phyloP scores from a whole-genome alignment of 1,284 basidiomycete species.

The Meripilus lineatus region DNA sequence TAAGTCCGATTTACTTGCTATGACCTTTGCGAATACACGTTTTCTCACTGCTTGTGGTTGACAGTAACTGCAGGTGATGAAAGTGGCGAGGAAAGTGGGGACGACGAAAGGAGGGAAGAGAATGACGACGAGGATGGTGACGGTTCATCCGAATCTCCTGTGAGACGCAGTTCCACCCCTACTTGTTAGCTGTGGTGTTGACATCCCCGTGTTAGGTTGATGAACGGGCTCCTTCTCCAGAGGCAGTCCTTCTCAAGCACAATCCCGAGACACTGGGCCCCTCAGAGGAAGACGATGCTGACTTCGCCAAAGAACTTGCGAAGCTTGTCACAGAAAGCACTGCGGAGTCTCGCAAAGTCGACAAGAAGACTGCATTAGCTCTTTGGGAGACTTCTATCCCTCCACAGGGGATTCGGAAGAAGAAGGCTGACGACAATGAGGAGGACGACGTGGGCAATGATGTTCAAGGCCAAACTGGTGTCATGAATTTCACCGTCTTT shows the following conservation, averaged over 20 bases:
- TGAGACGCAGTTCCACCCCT: constrained; percentile 27
- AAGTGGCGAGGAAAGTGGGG: constrained; percentile 63
- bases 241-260: constrained; percentile 64
- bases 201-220: too few species aligned
- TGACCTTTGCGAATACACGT: background rate
- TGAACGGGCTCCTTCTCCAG: constrained; percentile 71
- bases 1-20: constrained; percentile 24
- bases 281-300: constrained; percentile 84
- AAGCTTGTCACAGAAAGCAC: constrained; percentile 91
- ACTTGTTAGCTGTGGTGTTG: too few species aligned
- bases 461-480: constrained; percentile 31
- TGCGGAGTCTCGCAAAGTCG: constrained; percentile 76
- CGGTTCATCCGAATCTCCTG: constrained; percentile 43
- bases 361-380: constrained; percentile 77
- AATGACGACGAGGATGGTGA: constrained; percentile 58
- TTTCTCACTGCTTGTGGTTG: too few species aligned
- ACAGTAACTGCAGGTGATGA: constrained; percentile 50
- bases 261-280: constrained; percentile 69
- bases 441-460: constrained; percentile 37
- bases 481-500: constrained; percentile 93
- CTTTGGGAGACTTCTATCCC: constrained; percentile 85
- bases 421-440: constrained; percentile 50
- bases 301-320: constrained; percentile 93
- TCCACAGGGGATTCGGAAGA: constrained; percentile 58
- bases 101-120: constrained; percentile 47